These are phyloP conservation scores for Fusarium robinianum DNA, from an alignment of 2,329 filamentous ascomycete species.

Conservation along the genomic window DNA sequence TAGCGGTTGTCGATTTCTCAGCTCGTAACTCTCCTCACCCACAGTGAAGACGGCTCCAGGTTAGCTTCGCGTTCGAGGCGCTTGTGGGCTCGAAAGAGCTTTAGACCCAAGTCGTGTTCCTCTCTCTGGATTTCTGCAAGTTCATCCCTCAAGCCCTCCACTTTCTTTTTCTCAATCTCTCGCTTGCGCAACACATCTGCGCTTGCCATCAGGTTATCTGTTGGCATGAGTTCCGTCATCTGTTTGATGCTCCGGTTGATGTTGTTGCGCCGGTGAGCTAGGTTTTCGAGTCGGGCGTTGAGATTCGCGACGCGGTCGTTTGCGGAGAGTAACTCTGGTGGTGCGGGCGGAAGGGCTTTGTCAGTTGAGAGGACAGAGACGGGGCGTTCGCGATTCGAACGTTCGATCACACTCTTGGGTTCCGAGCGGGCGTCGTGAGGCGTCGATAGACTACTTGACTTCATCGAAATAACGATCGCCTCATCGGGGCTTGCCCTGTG, in stretches of 20 bases:
- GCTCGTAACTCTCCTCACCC: constrained; percentile 77
- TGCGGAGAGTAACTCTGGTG: constrained; percentile 60
- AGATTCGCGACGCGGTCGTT: constrained; percentile 69
- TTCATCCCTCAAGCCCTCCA: constrained; percentile 67
- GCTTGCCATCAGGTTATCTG: constrained; percentile 68
- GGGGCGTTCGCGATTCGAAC: constrained; percentile 27
- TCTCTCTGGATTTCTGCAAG: constrained; percentile 74
- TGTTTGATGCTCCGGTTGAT: constrained; percentile 74
- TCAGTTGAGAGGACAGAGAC: constrained; percentile 47
- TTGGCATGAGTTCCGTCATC: constrained; percentile 78
- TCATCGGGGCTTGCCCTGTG: constrained; percentile 28
- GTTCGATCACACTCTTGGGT: not conserved
- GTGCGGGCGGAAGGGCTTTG: constrained; percentile 65
- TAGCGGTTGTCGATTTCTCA: constrained; percentile 35
- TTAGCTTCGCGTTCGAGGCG: constrained; percentile 69
- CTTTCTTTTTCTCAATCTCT: constrained; percentile 64
- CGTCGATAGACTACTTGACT: constrained; percentile 21
- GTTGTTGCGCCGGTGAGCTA: constrained; percentile 71
- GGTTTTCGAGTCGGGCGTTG: constrained; percentile 65
- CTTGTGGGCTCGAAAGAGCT: constrained; percentile 75
- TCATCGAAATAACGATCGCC: constrained; percentile 39
- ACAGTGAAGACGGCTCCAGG: constrained; percentile 70
- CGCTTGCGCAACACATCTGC: constrained; percentile 63
- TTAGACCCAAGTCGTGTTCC: constrained; percentile 78
- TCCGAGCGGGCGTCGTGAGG: not conserved